Evolutionary conservation across 1,284 basidiomycete genomes (phyloP).

Genomic region (Ceraceosorus bombacis): DNA sequence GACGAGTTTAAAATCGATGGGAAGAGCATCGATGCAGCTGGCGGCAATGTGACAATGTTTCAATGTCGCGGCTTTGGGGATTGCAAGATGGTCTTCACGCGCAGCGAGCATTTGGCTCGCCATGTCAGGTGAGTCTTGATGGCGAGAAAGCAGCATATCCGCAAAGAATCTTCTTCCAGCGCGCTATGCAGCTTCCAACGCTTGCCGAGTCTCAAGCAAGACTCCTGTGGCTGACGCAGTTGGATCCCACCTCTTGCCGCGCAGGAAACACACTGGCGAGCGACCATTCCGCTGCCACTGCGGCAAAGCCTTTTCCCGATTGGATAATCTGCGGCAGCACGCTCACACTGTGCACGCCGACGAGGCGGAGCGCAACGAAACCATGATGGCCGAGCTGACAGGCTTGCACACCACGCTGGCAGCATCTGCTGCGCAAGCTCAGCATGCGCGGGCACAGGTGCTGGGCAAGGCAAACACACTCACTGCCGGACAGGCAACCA

Average conservation of each 20-base stretch:
- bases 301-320: conserved; percentile 84
- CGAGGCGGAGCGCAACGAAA: conserved; percentile 72
- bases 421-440: conserved; percentile 42
- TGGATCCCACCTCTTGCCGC: conserved; percentile 13
- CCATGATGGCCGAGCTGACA: conserved; percentile 81
- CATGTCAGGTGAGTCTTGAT: conserved; percentile 69
- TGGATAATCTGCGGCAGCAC: conserved; percentile 93
- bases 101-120: conserved; percentile 87
- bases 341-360: conserved; percentile 92
- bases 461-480: conserved; percentile 25
- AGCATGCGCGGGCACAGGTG: conserved; percentile 36
- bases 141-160: not conserved
- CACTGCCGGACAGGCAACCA: conserved; percentile 26
- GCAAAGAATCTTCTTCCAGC: not conserved
- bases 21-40: not conserved
- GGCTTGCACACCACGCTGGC: conserved; percentile 72
- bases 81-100: conserved; percentile 89
- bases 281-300: conserved; percentile 88
- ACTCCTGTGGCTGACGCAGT: conserved; percentile 1
- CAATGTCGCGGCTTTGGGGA: conserved; percentile 90
- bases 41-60: conserved; percentile 71
- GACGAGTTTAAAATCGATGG: no score
- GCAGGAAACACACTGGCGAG: conserved; percentile 92
- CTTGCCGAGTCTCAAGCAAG: not conserved
- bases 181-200: no score